These are phyloP conservation scores for Porphyrellus cyaneotinctus DNA, from an alignment of 768 basidiomycete species.

Conservation along the genomic window DNA sequence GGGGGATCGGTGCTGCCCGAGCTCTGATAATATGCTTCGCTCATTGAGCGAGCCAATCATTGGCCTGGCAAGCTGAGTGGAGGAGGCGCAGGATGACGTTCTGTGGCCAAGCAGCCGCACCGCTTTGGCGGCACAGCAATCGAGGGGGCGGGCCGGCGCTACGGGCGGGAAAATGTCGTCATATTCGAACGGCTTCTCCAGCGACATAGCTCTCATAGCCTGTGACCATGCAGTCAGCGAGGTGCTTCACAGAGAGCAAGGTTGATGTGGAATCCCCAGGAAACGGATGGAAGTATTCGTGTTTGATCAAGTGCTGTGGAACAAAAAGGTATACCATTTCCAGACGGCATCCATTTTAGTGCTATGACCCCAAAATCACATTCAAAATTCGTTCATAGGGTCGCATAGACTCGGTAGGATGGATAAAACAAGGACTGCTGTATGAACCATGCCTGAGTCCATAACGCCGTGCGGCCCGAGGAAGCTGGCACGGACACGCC, in stretches of 20 bases:
- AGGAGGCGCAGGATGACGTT: constrained; percentile 19
- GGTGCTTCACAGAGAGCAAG: neutral
- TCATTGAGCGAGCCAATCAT: neutral
- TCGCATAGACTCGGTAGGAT: neutral
- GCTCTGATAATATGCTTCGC: neutral
- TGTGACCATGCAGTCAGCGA: neutral
- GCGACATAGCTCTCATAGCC: constrained; percentile 1
- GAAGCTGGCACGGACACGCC: neutral
- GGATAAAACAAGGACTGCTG: neutral
- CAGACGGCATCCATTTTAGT: constrained; percentile 10
- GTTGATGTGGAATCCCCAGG: neutral
- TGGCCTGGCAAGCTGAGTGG: neutral
- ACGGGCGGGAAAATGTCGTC: neutral
- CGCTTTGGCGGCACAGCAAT: constrained; percentile 25
- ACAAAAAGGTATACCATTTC: constrained; percentile 24
- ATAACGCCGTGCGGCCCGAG: neutral
- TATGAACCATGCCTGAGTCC: neutral
- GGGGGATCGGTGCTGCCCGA: constrained; percentile 3
- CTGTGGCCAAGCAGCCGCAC: constrained; percentile 15
- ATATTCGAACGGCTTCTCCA: neutral
- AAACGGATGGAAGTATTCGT: neutral
- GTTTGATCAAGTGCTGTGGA: constrained; percentile 5
- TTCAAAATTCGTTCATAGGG: constrained; percentile 11
- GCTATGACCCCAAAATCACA: neutral
- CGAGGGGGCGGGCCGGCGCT: neutral